phyloP scores from a whole-genome alignment of 495 filamentous ascomycete genomes.

The Annulohypoxylon stygium region DNA sequence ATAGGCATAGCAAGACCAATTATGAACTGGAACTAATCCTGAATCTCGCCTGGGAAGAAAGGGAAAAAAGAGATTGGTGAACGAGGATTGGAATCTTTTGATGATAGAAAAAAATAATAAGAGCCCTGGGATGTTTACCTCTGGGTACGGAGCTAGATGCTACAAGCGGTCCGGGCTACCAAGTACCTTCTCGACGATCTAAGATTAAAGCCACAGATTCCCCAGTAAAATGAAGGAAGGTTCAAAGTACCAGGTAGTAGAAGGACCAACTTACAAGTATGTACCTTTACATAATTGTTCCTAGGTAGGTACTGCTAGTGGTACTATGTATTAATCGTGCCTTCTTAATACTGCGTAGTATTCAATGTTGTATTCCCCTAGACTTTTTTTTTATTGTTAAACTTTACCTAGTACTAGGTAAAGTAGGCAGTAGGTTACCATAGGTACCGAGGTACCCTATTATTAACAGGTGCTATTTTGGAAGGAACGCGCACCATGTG shows the following conservation, averaged over 20 bases:
- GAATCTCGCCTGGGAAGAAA: conserved; percentile 37
- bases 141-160: conserved; percentile 43
- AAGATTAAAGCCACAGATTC: conserved; percentile 49
- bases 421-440: background rate
- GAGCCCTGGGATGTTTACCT: conserved; percentile 44
- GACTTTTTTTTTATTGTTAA: conserved; percentile 1
- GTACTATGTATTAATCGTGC: background rate
- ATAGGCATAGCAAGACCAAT: conserved; percentile 40
- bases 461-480: conserved; percentile 24
- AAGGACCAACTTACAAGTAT: no score
- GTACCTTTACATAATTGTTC: conserved; percentile 9
- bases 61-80: conserved; percentile 42
- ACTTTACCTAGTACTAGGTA: background rate
- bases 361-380: background rate
- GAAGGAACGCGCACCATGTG: conserved; percentile 35
- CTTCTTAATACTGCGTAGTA: no score
- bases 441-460: background rate
- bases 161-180: conserved; percentile 40
- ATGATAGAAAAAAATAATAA: conserved; percentile 34
- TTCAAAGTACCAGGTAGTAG: background rate
- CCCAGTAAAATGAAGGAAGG: conserved; percentile 42
- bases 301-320: background rate
- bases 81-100: conserved; percentile 44
- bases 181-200: conserved; percentile 38
- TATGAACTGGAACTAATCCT: conserved; percentile 44